Conservation (phyloP, 2,329 filamentous ascomycete genomes). For the Pseudogymnoascus sp. region DNA sequence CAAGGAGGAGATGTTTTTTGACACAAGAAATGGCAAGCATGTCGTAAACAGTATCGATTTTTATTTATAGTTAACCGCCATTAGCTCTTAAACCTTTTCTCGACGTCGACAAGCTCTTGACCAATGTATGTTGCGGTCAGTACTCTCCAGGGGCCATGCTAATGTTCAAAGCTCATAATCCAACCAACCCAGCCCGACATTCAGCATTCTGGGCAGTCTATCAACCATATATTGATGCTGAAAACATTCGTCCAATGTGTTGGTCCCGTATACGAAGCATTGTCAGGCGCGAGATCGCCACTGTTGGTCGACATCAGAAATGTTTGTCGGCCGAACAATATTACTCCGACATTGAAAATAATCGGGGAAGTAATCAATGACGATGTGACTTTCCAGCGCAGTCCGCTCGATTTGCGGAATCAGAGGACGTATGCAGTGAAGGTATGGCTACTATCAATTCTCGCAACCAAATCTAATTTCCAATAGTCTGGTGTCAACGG, state of each 20-base stretch:
- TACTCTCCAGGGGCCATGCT: conserved; percentile 11
- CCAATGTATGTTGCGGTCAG: conserved; percentile 47
- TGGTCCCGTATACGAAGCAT: conserved; percentile 57
- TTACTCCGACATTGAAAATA: conserved; percentile 51
- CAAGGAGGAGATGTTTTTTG: conserved; percentile 79
- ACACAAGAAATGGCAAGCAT: conserved; percentile 57
- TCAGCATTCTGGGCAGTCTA: conserved; percentile 66
- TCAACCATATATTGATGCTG: conserved; percentile 80
- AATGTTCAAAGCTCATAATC: conserved; percentile 59
- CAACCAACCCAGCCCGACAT: conserved; percentile 60
- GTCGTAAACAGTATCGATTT: background rate
- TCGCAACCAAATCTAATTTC: conserved; percentile 1
- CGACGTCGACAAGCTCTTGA: conserved; percentile 74
- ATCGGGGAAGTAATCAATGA: conserved; percentile 70
- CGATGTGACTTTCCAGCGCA: conserved; percentile 69
- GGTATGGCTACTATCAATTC: conserved; percentile 33
- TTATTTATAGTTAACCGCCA: background rate
- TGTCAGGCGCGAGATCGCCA: conserved; percentile 55
- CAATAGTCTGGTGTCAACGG: conserved; percentile 68
- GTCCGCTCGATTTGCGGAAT: conserved; percentile 78
- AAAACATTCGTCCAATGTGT: conserved; percentile 73
- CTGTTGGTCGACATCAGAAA: conserved; percentile 62
- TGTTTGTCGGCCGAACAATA: conserved; percentile 58
- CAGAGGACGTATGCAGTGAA: conserved; percentile 87
- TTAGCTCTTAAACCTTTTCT: conserved; percentile 65